Evolutionary conservation across 305 asterid species (phyloP), one percentile per base, ranked within the genome.

Genomic region (Nicotiana rustica): DNA sequence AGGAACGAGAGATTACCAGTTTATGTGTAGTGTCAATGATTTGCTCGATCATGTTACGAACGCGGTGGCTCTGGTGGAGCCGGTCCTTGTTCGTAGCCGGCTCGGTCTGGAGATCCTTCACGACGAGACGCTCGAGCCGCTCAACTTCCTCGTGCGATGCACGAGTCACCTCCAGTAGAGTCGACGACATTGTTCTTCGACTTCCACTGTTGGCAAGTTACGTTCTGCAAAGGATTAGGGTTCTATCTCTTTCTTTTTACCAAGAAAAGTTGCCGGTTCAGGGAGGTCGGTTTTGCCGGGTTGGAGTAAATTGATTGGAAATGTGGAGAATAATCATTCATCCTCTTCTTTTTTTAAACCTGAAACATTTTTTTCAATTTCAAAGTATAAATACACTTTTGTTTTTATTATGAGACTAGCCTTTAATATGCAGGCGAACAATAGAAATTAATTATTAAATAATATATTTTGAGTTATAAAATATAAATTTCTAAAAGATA

Each of bases 141-240:
- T 97, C 98, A 70, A 90, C 97, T 84, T 97, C 98, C 90, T 97
- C 99, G 89, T 97, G 98, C 61, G 94, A 85, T 33, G 91, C 95
- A 56, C 99, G 98, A 38, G 99, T 92, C 88, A 88, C 91, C 90
- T 97, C 99, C 85, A 97, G 89, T 44, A 93, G 93, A 76, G 98
- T 97, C 76, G 99, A 93, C 88, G 99, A 95, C 99, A 97, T 97
- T 66, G 65, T 80, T 83, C 25, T 15, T 73, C 84, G 6, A 88
- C 59, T 64, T 41, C 85, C 33, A 14, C 44, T 59, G 31, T 79
- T 41, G 65, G 35, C 70, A 13, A 56, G n/a, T 64, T 44, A 55
- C 71, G 70, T 12, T 64, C 62, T 3, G 47, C 57, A 66, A 38
- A 5, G 21, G 14, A 36, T 29, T 64, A 60, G 76, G 83, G 83